Base-by-base conservation (phyloP, 106 monocot species). In the Dendrobium chrysotoxum region DNA sequence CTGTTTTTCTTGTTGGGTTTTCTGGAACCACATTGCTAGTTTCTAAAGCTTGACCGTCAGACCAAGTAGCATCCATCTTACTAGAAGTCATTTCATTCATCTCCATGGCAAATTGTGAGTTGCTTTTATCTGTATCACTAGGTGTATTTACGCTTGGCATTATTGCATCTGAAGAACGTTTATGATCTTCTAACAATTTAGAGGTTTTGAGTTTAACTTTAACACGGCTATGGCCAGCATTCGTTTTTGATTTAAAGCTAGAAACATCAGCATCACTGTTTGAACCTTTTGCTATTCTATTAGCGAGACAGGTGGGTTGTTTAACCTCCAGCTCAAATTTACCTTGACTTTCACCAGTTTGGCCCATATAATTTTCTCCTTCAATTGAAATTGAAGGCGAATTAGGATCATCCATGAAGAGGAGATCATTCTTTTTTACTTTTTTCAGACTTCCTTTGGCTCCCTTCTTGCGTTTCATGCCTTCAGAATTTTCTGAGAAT, bases 401-500 rank as follows among this genome's bases (percentile, higher is more conserved):
- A 13, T 81, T 54, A 78, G 83, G 86, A 42, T 87, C 81, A 35
- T 38, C 84, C 9, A 47, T 65, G 18, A 50, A 35, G 18, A 61
- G 18, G 20, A 25, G 17, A 28, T 61, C 72, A 39, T 75, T 85
- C 75, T 81, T 85, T 79, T 83, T 87, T 38, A 50, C 83, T 86
- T 87, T 89, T 80, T 93, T 96, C 30, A 85, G 78, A 12, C 85
- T 81, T 30, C 84, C 44, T 81, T 81, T 92, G 26, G 82, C 64
- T 39, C 92, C 93, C 61, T 87, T 80, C 86, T 92, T 94, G 58
- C 96, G 92, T 76, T 94, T 96, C 96, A 96, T 96, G 75, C 42
- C 79, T 86, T 68, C 39, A 38, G n/a, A 73, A 58, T 78, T 58
- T 61, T 39, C 31, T 75, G 44, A 73, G 44, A 18, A n/a, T 30